Percentiles rank a stretch among this genome's conserved stretches.
Evolutionary conservation across 164 flowering plant species (phyloP).

Genomic region (Brasenia schreberi): DNA sequence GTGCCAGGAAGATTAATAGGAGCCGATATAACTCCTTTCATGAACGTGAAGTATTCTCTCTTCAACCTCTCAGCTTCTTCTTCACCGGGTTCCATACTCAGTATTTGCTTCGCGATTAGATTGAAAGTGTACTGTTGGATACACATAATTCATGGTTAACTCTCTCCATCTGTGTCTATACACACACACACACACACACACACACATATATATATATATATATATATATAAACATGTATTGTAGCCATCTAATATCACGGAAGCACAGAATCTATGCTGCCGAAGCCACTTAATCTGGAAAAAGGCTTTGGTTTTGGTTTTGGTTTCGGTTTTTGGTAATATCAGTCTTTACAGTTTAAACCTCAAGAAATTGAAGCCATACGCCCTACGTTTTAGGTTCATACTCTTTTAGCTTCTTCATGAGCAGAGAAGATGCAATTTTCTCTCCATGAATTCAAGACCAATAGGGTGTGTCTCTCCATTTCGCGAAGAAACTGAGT

Average conservation of each 20-base stretch:
- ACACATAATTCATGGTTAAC: too few relatives aligned
- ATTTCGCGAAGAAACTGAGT: slow-evolving; percentile 55
- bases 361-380: too few relatives aligned
- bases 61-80: slow-evolving; percentile 70
- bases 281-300: too few relatives aligned
- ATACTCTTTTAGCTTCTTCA: slow-evolving; percentile 90
- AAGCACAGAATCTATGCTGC: too few relatives aligned
- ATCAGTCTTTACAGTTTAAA: too few relatives aligned
- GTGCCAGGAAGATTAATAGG: slow-evolving; percentile 86
- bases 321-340: too few relatives aligned
- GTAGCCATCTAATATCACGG: too few relatives aligned
- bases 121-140: slow-evolving; percentile 70
- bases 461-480: slow-evolving; percentile 52
- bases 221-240: too few relatives aligned
- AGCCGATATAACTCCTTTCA: slow-evolving; percentile 93
- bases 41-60: slow-evolving; percentile 81
- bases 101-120: slow-evolving; percentile 85
- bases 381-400: neutral
- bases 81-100: slow-evolving; percentile 84
- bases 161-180: too few relatives aligned
- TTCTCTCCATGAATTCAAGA: slow-evolving; percentile 53
- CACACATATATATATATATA: too few relatives aligned
- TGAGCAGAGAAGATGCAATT: slow-evolving; percentile 55
- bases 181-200: too few relatives aligned
- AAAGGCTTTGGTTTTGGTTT: too few relatives aligned